A percentile compares a stretch with the other conserved stretches of the same genome.
These are phyloP conservation scores for Penicillium silybi DNA, from an alignment of 495 filamentous ascomycete genomes.

Conservation along the genomic window DNA sequence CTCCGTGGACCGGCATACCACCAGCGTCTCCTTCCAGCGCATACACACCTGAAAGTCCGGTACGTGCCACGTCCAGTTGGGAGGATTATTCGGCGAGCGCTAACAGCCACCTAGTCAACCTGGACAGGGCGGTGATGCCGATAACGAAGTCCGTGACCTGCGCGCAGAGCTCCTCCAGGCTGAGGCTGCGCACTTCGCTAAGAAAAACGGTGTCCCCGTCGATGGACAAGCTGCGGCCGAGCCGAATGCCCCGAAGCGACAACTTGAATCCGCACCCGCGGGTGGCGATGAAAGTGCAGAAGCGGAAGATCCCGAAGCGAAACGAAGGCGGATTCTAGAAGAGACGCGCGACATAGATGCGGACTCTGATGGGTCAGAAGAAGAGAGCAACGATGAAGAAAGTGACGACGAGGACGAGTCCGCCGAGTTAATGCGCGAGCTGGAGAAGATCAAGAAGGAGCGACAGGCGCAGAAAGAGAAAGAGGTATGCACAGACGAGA, in stretches of 20 bases:
- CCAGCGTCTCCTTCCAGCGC: constrained; percentile 88
- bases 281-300: constrained; percentile 29
- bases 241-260: constrained; percentile 56
- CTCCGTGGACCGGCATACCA: constrained; percentile 93
- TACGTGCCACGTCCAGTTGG: constrained; percentile 23
- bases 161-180: constrained; percentile 85
- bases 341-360: constrained; percentile 89
- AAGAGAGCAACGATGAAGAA: constrained; percentile 70
- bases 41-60: constrained; percentile 87
- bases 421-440: constrained; percentile 82
- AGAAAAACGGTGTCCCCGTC: constrained; percentile 61
- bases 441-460: constrained; percentile 93
- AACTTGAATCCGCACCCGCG: constrained; percentile 50
- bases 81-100: not conserved
- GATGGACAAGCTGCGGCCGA: constrained; percentile 35
- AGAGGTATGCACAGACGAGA: constrained; percentile 51
- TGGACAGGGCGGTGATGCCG: constrained; percentile 84
- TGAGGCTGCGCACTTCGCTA: constrained; percentile 83
- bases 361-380: constrained; percentile 68
- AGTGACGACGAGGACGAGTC: constrained; percentile 84
- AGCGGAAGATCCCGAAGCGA: constrained; percentile 70
- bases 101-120: constrained; percentile 56
- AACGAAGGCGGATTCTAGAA: constrained; percentile 81
- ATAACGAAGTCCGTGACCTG: constrained; percentile 71
- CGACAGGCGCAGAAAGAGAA: constrained; percentile 78